Evolutionary conservation across 306 rosid genomes (phyloP).

Genomic region (Alnus glutinosa): DNA sequence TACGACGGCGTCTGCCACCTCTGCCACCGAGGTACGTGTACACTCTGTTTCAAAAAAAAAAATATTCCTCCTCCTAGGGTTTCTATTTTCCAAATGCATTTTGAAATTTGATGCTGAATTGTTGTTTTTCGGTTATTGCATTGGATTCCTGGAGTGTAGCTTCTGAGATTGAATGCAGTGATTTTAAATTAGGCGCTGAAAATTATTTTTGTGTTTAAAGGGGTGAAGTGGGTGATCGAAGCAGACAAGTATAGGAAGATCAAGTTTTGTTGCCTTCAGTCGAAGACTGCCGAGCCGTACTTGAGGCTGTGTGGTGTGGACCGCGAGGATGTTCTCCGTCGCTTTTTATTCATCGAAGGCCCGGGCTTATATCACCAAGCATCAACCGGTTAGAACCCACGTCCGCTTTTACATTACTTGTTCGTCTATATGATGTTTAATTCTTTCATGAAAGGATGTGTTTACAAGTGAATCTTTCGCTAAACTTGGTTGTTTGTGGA

Average conservation of each 20-base stretch:
- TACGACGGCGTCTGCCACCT: slow-evolving; percentile 79
- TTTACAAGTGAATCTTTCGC: neutral
- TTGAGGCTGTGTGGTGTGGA: slow-evolving; percentile 61
- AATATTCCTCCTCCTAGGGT: neutral
- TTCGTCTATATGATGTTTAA: neutral
- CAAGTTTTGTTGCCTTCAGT: slow-evolving; percentile 75
- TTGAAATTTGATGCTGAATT: neutral
- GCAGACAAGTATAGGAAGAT: slow-evolving; percentile 65
- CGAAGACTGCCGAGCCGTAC: slow-evolving; percentile 70
- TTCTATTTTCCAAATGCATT: neutral
- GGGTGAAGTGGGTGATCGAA: slow-evolving; percentile 70
- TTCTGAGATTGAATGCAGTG: neutral
- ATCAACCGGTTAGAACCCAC: slow-evolving; percentile 58
- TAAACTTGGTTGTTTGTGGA: neutral
- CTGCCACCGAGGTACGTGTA: slow-evolving; percentile 60
- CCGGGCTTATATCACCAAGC: slow-evolving; percentile 50
- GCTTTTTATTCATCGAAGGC: slow-evolving; percentile 72
- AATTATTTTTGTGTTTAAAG: slow-evolving; percentile 30
- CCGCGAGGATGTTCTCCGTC: slow-evolving; percentile 58
- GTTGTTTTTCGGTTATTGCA: neutral
- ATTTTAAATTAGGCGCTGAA: neutral
- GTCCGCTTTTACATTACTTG: neutral
- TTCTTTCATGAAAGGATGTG: neutral
- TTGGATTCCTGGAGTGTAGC: neutral
- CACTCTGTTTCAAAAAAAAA: neutral